Conservation (phyloP, 2,329 filamentous ascomycete species). For the Alternaria triticimaculans region DNA sequence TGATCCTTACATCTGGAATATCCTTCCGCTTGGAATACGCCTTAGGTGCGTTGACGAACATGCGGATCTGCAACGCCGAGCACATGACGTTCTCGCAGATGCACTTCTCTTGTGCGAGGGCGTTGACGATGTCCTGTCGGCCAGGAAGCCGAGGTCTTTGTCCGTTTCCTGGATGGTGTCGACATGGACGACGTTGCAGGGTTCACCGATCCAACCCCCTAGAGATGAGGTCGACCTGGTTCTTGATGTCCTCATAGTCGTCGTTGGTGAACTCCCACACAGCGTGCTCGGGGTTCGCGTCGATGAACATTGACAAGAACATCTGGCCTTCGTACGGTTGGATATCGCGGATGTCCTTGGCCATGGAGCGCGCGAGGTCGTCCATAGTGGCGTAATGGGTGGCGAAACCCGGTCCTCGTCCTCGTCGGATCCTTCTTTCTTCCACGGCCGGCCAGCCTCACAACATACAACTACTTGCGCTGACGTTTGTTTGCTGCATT, state of each 20-base stretch:
- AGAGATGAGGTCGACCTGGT: too few relatives aligned
- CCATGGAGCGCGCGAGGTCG: conserved; percentile 35
- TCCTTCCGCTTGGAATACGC: conserved; percentile 34
- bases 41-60: conserved; percentile 47
- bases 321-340: conserved; percentile 46
- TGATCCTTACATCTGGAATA: conserved; percentile 31
- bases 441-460: neutral
- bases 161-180: conserved; percentile 31
- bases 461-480: conserved; percentile 26
- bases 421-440: neutral
- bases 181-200: neutral
- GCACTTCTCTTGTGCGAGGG: conserved; percentile 44
- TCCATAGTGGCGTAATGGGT: conserved; percentile 30
- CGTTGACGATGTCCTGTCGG: conserved; percentile 37
- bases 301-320: conserved; percentile 23
- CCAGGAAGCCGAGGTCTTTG: conserved; percentile 34
- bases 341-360: conserved; percentile 28
- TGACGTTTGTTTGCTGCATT: conserved; percentile 42
- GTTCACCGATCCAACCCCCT: too few relatives aligned
- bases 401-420: conserved; percentile 15
- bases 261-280: conserved; percentile 19
- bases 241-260: conserved; percentile 13
- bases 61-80: conserved; percentile 44
- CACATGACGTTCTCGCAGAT: conserved; percentile 48
- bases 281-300: conserved; percentile 19